Evolutionary conservation across 1,284 basidiomycete species (phyloP), one percentile per base, ranked within the genome.

Genomic region (Peniophora sp.): DNA sequence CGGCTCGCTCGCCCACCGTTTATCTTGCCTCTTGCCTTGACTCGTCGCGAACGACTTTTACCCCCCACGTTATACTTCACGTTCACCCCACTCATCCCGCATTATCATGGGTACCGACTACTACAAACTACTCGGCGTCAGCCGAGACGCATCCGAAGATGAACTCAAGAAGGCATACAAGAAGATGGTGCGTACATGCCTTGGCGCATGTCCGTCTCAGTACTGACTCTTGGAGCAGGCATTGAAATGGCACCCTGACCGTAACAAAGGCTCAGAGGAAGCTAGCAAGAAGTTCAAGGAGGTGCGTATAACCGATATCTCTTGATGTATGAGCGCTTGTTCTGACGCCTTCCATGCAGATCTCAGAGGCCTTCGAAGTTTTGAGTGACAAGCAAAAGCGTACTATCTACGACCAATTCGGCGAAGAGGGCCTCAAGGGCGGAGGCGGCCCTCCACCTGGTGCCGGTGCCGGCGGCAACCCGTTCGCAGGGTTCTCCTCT

Each of bases 281-380:
- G 89, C 96, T 0, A 86, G 83, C 9, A 80, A 83, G 62, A 97
- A 92, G 70, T 99, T 99, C 71, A 96, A 99, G 70, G 85, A 97
- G 78, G 88, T 88, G 42, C 20, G 50, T 27, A 14, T 36, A 12
- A 32, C 12, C 6, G 5, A 32, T 32, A 12, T 32, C 27, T 32
- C 27, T 32, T 32, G 12, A 32, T 32, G 12, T 12, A 17, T 39
- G 8, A 36, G n/a, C 24, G 12, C 5, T 12, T 10, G 18, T 23
- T 53, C n/a, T 47, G 23, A n/a, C 15, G 12, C 10, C 23, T 24
- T 42, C 32, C 37, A 37, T 22, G 37, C 47, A 92, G 88, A 80
- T 97, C 52, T 91, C 91, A 22, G 96, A 99, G 73, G 96, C 96
- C 0, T 98, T 96, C 62, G 96, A 99, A 67, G 96, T 98, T 46